phyloP scores from a whole-genome alignment of 495 filamentous ascomycete species.

The Lepidopterella palustris region DNA sequence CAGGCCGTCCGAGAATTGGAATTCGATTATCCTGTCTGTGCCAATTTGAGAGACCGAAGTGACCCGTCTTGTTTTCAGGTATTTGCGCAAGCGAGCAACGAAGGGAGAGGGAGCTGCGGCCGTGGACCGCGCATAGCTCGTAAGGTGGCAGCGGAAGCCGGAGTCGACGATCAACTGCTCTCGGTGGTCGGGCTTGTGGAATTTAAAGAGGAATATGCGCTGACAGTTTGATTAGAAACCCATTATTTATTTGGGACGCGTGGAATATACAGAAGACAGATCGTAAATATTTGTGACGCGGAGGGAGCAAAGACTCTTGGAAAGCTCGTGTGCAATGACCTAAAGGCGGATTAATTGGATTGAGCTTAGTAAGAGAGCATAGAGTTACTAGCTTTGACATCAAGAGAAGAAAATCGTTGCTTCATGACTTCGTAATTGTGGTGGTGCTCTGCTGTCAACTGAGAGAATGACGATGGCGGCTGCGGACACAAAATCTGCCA shows the following conservation, averaged over 20 bases:
- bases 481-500: not conserved
- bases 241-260: not conserved
- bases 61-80: conserved; percentile 75
- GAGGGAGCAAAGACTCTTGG: conserved; percentile 61
- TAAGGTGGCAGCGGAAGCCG: conserved; percentile 93
- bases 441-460: not conserved
- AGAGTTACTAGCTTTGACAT: conserved; percentile 60
- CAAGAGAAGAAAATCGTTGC: conserved; percentile 90
- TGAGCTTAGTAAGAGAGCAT: not conserved
- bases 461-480: conserved; percentile 1
- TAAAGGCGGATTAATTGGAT: conserved; percentile 37
- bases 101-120: conserved; percentile 77
- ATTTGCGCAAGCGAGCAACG: conserved; percentile 76
- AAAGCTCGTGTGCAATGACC: conserved; percentile 92
- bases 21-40: conserved; percentile 87
- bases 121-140: conserved; percentile 77
- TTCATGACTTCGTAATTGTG: conserved; percentile 65
- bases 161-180: conserved; percentile 89
- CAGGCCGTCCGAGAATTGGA: conserved; percentile 84
- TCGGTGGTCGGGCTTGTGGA: conserved; percentile 75
- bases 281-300: conserved; percentile 93
- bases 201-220: conserved; percentile 91
- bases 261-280: conserved; percentile 61
- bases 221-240: conserved; percentile 26
- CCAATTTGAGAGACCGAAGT: conserved; percentile 79